phyloP scores from a whole-genome alignment of 1,139 yeast genomes.

The Debaryomyces udenii region DNA sequence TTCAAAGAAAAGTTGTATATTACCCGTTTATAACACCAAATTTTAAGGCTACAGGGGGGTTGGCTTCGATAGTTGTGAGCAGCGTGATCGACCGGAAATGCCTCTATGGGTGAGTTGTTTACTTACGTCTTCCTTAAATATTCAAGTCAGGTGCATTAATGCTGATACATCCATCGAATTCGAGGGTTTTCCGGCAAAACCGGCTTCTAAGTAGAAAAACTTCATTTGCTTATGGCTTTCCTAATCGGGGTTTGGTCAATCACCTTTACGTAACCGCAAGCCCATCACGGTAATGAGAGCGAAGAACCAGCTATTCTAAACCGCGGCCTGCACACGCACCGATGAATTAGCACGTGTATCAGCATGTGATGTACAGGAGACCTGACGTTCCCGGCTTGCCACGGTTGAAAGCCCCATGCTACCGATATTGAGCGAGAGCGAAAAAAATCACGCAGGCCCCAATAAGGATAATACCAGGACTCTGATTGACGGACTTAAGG shows the following conservation, averaged over 20 bases:
- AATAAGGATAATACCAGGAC: no score
- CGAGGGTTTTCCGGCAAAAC: not conserved
- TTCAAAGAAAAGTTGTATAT: not conserved
- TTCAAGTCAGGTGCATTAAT: not conserved
- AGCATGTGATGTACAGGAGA: no score
- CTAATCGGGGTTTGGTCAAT: conserved; percentile 3
- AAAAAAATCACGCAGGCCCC: no score
- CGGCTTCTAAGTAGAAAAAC: not conserved
- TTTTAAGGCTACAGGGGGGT: no score
- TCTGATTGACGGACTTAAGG: no score
- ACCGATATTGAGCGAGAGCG: no score
- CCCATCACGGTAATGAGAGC: not conserved
- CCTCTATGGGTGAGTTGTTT: not conserved
- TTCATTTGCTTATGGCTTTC: conserved; percentile 9
- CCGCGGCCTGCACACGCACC: no score
- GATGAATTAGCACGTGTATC: no score
- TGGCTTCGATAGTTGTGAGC: conserved; percentile 5
- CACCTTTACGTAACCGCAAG: not conserved
- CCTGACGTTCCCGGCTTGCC: no score
- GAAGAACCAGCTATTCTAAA: no score
- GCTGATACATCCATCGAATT: not conserved
- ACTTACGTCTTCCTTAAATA: not conserved
- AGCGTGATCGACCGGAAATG: conserved; percentile 10
- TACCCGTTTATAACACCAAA: no score
- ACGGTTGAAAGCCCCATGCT: no score